Conservation (phyloP, 2,329 filamentous ascomycete genomes). For the Pseudogymnoascus sp. region DNA sequence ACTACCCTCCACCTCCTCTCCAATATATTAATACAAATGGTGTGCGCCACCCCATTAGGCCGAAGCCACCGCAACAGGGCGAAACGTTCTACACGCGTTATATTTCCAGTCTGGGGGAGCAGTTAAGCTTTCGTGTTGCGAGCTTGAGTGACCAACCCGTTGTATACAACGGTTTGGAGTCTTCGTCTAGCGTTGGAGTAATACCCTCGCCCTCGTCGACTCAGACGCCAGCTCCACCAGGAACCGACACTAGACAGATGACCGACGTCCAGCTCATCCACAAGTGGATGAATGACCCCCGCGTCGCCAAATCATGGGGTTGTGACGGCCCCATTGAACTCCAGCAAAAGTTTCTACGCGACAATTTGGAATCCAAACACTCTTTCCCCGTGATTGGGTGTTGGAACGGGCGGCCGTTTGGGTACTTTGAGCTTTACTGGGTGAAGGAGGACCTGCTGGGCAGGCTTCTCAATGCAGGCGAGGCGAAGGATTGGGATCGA, state of each 20-base stretch:
- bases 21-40: slow-evolving; percentile 74
- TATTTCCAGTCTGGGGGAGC: slow-evolving; percentile 72
- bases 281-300: slow-evolving; percentile 80
- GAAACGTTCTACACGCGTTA: slow-evolving; percentile 88
- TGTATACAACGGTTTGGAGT: slow-evolving; percentile 52
- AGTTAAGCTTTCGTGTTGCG: slow-evolving; percentile 81
- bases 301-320: slow-evolving; percentile 82
- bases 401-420: slow-evolving; percentile 93
- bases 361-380: slow-evolving; percentile 58
- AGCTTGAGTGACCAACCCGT: slow-evolving; percentile 58
- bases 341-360: slow-evolving; percentile 60
- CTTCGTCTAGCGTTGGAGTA: slow-evolving; percentile 10
- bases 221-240: slow-evolving; percentile 37
- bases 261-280: slow-evolving; percentile 64
- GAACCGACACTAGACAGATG: slow-evolving; percentile 21
- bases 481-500: slow-evolving; percentile 72
- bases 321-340: slow-evolving; percentile 46
- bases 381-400: slow-evolving; percentile 86
- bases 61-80: slow-evolving; percentile 82
- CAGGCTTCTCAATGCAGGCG: slow-evolving; percentile 52
- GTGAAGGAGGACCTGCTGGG: slow-evolving; percentile 84
- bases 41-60: slow-evolving; percentile 75
- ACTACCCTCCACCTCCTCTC: slow-evolving; percentile 75
- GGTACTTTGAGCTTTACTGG: slow-evolving; percentile 98
- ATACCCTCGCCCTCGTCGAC: slow-evolving; percentile 33